Base-by-base conservation (phyloP, 1,284 basidiomycete species). In the Ganoderma multipileum region DNA sequence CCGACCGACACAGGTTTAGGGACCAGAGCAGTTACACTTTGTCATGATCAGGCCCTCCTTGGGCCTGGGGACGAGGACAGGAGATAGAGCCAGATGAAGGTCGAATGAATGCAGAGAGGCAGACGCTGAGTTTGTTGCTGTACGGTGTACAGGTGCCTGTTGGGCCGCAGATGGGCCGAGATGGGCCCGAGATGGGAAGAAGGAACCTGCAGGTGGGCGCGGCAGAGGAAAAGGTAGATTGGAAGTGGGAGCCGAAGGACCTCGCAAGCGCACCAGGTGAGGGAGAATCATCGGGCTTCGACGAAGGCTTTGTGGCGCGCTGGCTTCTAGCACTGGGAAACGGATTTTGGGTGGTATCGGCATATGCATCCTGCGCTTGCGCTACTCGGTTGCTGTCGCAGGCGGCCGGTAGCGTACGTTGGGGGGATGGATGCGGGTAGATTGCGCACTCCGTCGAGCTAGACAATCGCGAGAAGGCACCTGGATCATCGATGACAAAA, bases 141-240 rank as follows among this genome's bases (percentile, higher is more conserved):
- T 28, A 28, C 26, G 39, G 3, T 39, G 57, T 23, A 36, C 57
- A 59, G 57, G 33, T 36, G 8, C 14, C 12, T 36, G 57, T 7
- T 60, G 65, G 64, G 62, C 71, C 71, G 71, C 69, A 65, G 65
- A 70, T 50, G 71, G 71, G 61, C 71, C 71, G 71, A 72, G 69
- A 72, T 70, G 67, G 33, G 69, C 66, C 71, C 69, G 71, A 58
- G 52, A 33, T 57, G 54, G 63, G 61, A 61, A 58, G 26, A 63
- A 38, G 60, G 33, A 44, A 41, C 38, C 47, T 23, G 61, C 30
- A 36, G 23, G 36, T 16, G 26, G 61, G 28, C 55, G 18, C 50
- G 28, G 16, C 55, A 41, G 54, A 50, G 36, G 33, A 20, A 33
- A 57, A 33, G 60, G 60, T 58, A 63, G 55, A 63, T 18, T 38